Base-by-base conservation (phyloP, 2,329 filamentous ascomycete species). In the Albifimbria verrucaria region DNA sequence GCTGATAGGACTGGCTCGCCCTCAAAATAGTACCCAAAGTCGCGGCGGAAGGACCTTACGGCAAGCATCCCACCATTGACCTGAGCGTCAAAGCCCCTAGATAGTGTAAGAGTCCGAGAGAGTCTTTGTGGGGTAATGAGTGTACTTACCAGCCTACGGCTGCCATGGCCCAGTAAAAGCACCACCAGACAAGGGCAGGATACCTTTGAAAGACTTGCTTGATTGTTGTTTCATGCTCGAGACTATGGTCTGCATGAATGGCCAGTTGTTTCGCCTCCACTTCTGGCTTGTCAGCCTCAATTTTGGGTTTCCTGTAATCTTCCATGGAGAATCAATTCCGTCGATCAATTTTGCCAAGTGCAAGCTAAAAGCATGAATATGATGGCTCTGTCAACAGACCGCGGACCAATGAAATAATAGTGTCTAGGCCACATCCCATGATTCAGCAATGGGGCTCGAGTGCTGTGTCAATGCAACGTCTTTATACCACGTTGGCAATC, bases 11-110 rank as follows among this genome's bases (percentile, higher is more conserved):
- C 72, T n/a, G n/a, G n/a, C n/a, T n/a, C n/a, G n/a, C n/a, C n/a
- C n/a, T n/a, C n/a, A n/a, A n/a, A n/a, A n/a, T n/a, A n/a, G n/a
- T 71, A 74, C 54, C 72, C 72, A 57, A 73, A 76, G 56, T 73
- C 66, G 1, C 65, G 61, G 20, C 72, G 65, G 56, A 76, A 76
- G 0, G 66, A 57, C 2, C 64, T 59, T 2, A 76, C 71, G 1
- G 67, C 64, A 22, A 75, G 69, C 69, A 75, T 73, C 39, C 67
- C 70, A 1, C 72, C 72, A 56, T 75, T 75, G 56, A 76, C 68
- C 52, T 75, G 72, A 26, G 72, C 69, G 61, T 76, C 72, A 39
- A 74, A 75, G 1, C 72, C 73, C 72, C 72, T 73, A 22, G 7
- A 9, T 1, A 36, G 12, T 22, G 6, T 3, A 6, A n/a, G 23